Base-by-base conservation (phyloP, 2,329 filamentous ascomycete species). In the Setomelanomma holmii region DNA sequence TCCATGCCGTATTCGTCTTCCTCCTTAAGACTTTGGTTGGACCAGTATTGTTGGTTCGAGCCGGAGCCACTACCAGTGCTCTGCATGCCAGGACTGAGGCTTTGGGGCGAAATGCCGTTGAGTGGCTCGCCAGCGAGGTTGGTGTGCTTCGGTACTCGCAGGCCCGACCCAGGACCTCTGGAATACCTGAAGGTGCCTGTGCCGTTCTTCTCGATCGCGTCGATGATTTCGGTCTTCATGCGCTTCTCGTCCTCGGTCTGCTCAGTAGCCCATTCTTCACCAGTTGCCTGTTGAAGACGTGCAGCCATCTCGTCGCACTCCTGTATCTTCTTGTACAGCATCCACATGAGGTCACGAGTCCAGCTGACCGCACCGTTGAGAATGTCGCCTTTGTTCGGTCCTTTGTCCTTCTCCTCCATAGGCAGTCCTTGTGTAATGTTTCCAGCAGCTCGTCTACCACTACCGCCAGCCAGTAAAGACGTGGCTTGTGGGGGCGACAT, bases 341-440 rank as follows among this genome's bases (percentile, higher is more conserved):
- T 89, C 95, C 95, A 98, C 91, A 98, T 96, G 45, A 99, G 82
- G 77, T 99, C 95, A 58, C 93, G 87, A 55, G 91, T 97, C 95
- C 95, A 99, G 76, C 91, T 92, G 47, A 98, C 95, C 27, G 93
- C 90, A 23, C 95, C 93, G 69, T 98, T 98, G 66, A 99, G 87
- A 53, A 99, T 98, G 67, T 99, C 95, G 42, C 95, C 95, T 79
- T 99, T 99, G 81, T 98, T 98, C 5, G 95, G 95, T 0, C 95
- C 95, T 73, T 98, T 98, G 78, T 99, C 95, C 74, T 98, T 98
- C 63, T 98, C 95, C 67, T 99, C 95, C 30, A 96, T 84, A 0
- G 95, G 93, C 23, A 98, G 83, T 12, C 93, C 92, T 60, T 93
- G 93, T 5, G 92, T 96, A 67, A 97, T 97, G 71, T 90, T 96